phyloP scores from a whole-genome alignment of 75 land plant species.

The Selaginella moellendorffii region DNA sequence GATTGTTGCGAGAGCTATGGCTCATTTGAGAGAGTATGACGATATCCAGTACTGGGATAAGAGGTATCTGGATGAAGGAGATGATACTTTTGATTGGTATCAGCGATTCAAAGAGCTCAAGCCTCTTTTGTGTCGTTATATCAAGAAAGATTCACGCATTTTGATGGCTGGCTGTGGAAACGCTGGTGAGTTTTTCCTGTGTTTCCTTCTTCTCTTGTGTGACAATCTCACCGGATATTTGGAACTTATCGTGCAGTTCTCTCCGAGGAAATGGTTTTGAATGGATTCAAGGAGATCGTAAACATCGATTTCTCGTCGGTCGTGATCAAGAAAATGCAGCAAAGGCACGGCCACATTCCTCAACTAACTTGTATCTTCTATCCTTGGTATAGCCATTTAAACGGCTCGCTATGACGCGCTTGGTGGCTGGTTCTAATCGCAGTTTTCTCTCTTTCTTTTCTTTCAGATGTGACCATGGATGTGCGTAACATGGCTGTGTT shows the following conservation, averaged over 20 bases:
- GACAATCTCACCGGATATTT: background rate
- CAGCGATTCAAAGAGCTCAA: background rate
- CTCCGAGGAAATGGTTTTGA: background rate
- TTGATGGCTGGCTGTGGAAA: background rate
- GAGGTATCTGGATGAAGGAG: background rate
- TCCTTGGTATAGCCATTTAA: background rate
- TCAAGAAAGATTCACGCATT: background rate
- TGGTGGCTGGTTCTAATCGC: background rate
- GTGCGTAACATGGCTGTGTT: constrained; percentile 5
- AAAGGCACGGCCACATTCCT: background rate
- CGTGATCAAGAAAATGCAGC: constrained; percentile 2
- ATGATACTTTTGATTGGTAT: background rate
- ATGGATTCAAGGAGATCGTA: constrained; percentile 1
- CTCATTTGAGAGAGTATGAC: background rate
- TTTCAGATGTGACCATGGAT: constrained; percentile 1
- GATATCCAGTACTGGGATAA: background rate
- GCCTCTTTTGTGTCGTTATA: background rate
- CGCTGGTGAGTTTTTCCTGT: background rate
- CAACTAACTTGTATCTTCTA: constrained; percentile 2
- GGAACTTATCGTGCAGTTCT: background rate
- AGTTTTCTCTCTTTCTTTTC: background rate
- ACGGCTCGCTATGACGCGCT: background rate
- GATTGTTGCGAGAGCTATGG: too few relatives aligned
- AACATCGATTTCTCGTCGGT: background rate
- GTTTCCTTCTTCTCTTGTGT: background rate